Conservation (phyloP, 345 rosid species). For the Citrus australasica region DNA sequence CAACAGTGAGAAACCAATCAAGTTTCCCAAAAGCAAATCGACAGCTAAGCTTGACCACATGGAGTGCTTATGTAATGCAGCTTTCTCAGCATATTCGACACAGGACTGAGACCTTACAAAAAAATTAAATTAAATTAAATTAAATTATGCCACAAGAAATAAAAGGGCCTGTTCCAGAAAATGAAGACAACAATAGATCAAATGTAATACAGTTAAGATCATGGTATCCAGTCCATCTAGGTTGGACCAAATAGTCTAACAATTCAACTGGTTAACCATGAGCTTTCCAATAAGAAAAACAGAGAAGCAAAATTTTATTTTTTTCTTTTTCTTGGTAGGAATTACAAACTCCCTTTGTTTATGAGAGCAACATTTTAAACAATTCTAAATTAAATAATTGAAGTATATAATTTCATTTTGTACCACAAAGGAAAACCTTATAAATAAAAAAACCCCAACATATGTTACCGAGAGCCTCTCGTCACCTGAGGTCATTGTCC, state of each 20-base stretch:
- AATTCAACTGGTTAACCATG: not conserved
- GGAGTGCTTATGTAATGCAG: slow-evolving; percentile 72
- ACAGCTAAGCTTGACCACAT: slow-evolving; percentile 77
- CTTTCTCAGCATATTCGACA: slow-evolving; percentile 80
- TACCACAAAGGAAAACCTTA: not conserved
- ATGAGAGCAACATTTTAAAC: not conserved
- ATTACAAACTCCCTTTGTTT: not conserved
- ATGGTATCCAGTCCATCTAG: not conserved
- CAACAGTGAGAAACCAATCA: slow-evolving; percentile 57
- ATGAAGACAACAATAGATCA: slow-evolving; percentile 12
- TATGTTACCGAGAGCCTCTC: not conserved
- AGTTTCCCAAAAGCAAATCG: slow-evolving; percentile 73
- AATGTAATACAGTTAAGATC: not conserved
- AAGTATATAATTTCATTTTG: not conserved
- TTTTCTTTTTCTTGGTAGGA: not conserved
- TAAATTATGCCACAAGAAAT: slow-evolving; percentile 8
- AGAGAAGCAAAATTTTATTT: not conserved
- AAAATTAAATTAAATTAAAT: not conserved
- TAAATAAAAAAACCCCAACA: slow-evolving; percentile 10
- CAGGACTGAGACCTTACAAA: slow-evolving; percentile 66
- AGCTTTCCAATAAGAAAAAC: slow-evolving; percentile 12
- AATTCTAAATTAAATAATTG: not conserved
- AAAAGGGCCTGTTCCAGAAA: slow-evolving; percentile 3
- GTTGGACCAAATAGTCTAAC: not conserved
- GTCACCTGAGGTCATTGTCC: slow-evolving; percentile 60